Base-by-base conservation (phyloP, 2,329 filamentous ascomycete species). In the Aspergillus brunneoviolaceus region DNA sequence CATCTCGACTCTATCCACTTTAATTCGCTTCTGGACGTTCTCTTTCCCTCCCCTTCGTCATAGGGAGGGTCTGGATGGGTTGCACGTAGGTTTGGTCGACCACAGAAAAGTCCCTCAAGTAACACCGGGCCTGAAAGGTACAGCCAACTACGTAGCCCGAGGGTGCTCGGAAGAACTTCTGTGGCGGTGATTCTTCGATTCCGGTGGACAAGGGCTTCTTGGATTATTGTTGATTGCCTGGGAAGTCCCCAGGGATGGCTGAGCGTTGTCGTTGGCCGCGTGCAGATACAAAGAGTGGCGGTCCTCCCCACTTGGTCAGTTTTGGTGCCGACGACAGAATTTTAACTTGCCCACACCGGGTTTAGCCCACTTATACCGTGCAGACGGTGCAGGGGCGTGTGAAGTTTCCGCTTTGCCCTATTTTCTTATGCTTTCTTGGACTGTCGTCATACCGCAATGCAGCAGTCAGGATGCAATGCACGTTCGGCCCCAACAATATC, bases 241-340 rank as follows among this genome's bases (percentile, higher is more conserved):
- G 27, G 27, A 27, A 27, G 27, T 27, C 27, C 21, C 50, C 55
- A 35, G 45, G 25, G 49, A 39, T 27, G 51, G 33, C 45, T 47
- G 49, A 45, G 35, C 55, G 14, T 10, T 54, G 12, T 55, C 45
- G 55, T 62, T 62, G 60, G 60, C 29, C 54, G 58, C 57, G 57
- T 55, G 23, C 29, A 35, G 49, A 58, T 60, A 11, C 55, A 60
- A 55, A 48, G 23, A 49, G 60, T 62, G 60, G 58, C 45, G 54
- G 39, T 14, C 55, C 11, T 39, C 60, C 47, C 60, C 60, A 62
- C 54, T 60, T 29, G 48, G 51, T 47, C 33, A 49, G 55, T 21
- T 33, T 55, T 45, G 50, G 60, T 55, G 49, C 60, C 58, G 58
- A 55, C 55, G 51, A 55, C 53, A 62, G 53, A 55, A 49, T 60